Percentiles rank a stretch among this genome's conserved stretches.
Evolutionary conservation across 805 yeast genomes (phyloP).

Genomic region (Cyberlindnera euphorbiae): DNA sequence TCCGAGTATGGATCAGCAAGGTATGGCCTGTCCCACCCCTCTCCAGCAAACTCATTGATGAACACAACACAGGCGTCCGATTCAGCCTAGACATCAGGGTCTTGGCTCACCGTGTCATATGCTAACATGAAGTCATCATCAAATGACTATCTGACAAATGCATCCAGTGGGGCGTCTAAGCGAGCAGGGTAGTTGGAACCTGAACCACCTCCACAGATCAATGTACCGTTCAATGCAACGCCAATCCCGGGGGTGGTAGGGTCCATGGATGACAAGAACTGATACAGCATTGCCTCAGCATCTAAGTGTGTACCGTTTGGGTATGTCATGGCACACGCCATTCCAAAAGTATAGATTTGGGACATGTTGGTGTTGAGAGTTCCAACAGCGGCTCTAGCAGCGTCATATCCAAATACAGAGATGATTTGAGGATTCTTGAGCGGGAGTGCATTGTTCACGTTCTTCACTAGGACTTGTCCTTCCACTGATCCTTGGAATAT

Average conservation of each 20-base stretch:
- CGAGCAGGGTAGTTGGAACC: slow-evolving; percentile 1
- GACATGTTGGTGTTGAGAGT: slow-evolving; percentile 1
- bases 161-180: slow-evolving; percentile 6
- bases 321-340: neutral
- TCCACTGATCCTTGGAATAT: slow-evolving; percentile 10
- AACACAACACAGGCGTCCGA: slow-evolving; percentile 9
- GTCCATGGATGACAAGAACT: slow-evolving; percentile 3
- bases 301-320: slow-evolving; percentile 1
- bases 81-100: slow-evolving; percentile 4
- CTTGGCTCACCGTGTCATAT: slow-evolving; percentile 2
- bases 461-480: slow-evolving; percentile 9
- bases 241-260: slow-evolving; percentile 2
- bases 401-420: slow-evolving; percentile 10
- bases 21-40: slow-evolving; percentile 10
- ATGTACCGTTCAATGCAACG: slow-evolving; percentile 8
- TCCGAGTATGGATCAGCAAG: slow-evolving; percentile 9
- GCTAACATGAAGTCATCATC: slow-evolving; percentile 4
- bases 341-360: slow-evolving; percentile 1
- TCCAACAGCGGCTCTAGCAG: slow-evolving; percentile 1
- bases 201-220: slow-evolving; percentile 7
- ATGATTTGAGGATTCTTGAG: slow-evolving; percentile 4
- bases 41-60: slow-evolving; percentile 6
- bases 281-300: neutral
- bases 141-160: slow-evolving; percentile 3
- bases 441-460: slow-evolving; percentile 7